Evolutionary conservation across 306 rosid genomes (phyloP), one percentile per base, ranked within the genome.

Genomic region (peach (Prunus persica)): DNA sequence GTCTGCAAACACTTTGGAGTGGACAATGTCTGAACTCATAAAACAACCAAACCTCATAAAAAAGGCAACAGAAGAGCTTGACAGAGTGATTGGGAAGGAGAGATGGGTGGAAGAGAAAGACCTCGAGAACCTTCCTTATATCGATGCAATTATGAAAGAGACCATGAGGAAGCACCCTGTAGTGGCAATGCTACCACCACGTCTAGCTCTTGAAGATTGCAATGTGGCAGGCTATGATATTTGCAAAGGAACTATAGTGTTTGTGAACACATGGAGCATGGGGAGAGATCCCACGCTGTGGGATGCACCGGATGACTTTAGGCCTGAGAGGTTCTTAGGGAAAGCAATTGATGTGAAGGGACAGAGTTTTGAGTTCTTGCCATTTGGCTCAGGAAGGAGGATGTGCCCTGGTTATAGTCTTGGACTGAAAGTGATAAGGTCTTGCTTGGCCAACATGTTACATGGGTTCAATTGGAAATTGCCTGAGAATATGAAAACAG

Each of bases 371-470:
- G 84, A 71, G 70, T 4, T 81, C n/a, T 45, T 81, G 52, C 78
- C 81, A 7, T 81, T 81, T 71, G 71, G 84, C 22, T 81, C 71
- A 8, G 81, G 84, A 6, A 81, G 78, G 55, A 81, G 84, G 78
- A 81, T 69, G 56, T 67, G 75, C 75, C 80, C 63, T n/a, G 69
- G 75, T 57, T 77, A 77, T 68, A 22, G 32, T 2, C 75, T 77
- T 18, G 80, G 69, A 5, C 60, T 68, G 11, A 77, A 77, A 30
- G 20, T 68, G 74, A 11, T 69, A 3, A 13, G 32, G 62, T 45
- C 18, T 16, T 20, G 47, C 12, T 58, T 46, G 69, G 80, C 80
- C 5, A 77, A 69, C 20, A 41, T 81, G 58, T 71, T 81, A 20
- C 84, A 81, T 52, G 84, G 84, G 8, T 81, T 81, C 24, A 67